Evolutionary conservation across 1,139 yeast genomes (phyloP).

Genomic region (Arxiozyma telluris): DNA sequence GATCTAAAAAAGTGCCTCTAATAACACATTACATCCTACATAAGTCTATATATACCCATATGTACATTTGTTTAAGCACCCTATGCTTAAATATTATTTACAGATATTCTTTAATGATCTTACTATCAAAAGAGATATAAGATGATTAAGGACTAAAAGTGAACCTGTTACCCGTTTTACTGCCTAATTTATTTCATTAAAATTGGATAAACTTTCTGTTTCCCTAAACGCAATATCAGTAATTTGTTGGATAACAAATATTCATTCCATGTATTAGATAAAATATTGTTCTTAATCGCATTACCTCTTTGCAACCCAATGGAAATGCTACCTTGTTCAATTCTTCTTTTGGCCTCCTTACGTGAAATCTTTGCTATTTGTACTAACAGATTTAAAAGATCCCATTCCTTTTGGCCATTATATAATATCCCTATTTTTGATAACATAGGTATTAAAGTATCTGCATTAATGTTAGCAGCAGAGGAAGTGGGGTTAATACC

Average conservation of each 20-base stretch:
- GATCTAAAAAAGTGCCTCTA: too few species aligned
- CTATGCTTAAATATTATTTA: too few species aligned
- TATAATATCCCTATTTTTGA: conserved; percentile 49
- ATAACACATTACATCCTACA: too few species aligned
- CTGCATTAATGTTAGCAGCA: conserved; percentile 46
- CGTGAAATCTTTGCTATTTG: conserved; percentile 36
- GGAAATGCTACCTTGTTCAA: conserved; percentile 66
- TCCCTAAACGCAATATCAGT: conserved; percentile 66
- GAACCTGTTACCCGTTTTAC: not conserved
- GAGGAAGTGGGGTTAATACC: not conserved
- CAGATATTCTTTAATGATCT: not conserved
- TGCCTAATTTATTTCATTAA: conserved; percentile 31
- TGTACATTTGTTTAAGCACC: not conserved
- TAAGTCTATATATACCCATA: too few species aligned
- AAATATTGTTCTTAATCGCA: conserved; percentile 33
- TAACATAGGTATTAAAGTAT: conserved; percentile 51
- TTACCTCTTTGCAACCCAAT: conserved; percentile 57
- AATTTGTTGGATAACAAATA: conserved; percentile 30
- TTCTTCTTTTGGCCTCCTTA: conserved; percentile 53
- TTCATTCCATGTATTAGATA: conserved; percentile 46
- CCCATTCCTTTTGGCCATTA: conserved; percentile 11
- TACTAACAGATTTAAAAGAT: conserved; percentile 23
- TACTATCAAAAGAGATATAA: not conserved
- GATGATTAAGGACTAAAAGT: not conserved
- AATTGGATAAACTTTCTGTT: conserved; percentile 35